These are phyloP conservation scores for Pseudocercospora crystallina DNA, from an alignment of 2,329 filamentous ascomycete species.

Conservation along the genomic window DNA sequence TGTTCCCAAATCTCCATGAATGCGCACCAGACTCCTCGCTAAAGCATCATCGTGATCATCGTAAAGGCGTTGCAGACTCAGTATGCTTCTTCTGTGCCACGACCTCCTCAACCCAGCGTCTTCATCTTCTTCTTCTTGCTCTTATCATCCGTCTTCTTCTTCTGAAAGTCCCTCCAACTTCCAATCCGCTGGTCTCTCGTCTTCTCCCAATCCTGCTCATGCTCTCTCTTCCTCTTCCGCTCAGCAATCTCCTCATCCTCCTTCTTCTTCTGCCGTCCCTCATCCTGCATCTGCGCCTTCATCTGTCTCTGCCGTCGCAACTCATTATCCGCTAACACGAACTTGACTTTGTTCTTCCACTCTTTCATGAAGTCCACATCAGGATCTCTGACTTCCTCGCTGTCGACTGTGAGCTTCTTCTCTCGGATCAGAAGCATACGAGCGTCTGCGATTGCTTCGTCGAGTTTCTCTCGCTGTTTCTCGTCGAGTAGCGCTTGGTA, in stretches of 20 bases:
- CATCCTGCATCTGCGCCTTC: constrained; percentile 94
- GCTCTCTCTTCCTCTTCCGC: constrained; percentile 66
- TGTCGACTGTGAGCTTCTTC: constrained; percentile 88
- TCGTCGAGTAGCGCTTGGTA: constrained; percentile 90
- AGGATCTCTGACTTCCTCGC: constrained; percentile 69
- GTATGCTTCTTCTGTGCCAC: background rate
- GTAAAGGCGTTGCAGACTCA: background rate
- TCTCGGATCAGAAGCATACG: constrained; percentile 93
- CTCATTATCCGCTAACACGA: constrained; percentile 91
- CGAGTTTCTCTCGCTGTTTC: constrained; percentile 80
- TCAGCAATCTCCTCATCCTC: constrained; percentile 79
- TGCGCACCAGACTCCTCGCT: constrained; percentile 14
- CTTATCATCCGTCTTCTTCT: constrained; percentile 45
- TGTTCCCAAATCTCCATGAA: too few species aligned
- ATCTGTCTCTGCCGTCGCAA: constrained; percentile 77
- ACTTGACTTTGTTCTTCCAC: constrained; percentile 87
- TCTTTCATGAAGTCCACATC: constrained; percentile 77
- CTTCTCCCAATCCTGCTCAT: constrained; percentile 93
- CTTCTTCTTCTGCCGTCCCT: constrained; percentile 82
- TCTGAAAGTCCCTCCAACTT: constrained; percentile 91
- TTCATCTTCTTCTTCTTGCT: constrained; percentile 57
- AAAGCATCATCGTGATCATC: constrained; percentile 2
- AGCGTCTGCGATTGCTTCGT: constrained; percentile 94
- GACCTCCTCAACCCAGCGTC: constrained; percentile 46
- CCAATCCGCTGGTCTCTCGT: constrained; percentile 87